Evolutionary conservation across 768 basidiomycete species (phyloP).

Genomic region (Tulasnella calospora): DNA sequence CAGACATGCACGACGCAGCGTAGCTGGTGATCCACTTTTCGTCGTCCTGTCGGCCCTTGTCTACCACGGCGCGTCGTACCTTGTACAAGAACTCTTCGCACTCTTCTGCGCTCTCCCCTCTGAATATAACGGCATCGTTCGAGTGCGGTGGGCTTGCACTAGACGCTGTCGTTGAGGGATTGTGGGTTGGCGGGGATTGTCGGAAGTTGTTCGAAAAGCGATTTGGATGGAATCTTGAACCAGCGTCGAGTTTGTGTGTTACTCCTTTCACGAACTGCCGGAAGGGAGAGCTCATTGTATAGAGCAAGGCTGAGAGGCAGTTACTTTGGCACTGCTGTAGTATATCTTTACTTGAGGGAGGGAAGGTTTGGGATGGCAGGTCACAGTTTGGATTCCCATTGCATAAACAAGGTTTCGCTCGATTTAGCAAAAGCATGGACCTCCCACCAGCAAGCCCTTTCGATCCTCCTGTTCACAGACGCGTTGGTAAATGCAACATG

Average conservation of each 20-base stretch:
- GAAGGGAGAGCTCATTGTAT: neutral
- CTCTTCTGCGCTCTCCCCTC: neutral
- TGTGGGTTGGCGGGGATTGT: neutral
- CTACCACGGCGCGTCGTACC: neutral
- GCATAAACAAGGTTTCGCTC: neutral
- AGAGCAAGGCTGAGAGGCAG: neutral
- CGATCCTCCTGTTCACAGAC: no score
- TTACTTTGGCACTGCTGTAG: neutral
- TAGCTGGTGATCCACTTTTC: neutral
- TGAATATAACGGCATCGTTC: neutral
- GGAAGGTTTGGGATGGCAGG: neutral
- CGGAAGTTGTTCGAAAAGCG: neutral
- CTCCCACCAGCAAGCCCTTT: neutral
- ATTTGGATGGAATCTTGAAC: neutral
- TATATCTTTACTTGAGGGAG: neutral
- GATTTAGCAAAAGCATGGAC: neutral
- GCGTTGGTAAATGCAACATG: no score
- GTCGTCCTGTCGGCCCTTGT: neutral
- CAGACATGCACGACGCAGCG: neutral
- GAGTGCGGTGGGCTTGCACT: neutral
- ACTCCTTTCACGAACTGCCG: neutral
- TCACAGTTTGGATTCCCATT: neutral
- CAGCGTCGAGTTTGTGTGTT: neutral
- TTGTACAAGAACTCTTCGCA: neutral
- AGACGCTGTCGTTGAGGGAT: neutral